Evolutionary conservation across 257 asterid species (phyloP), one percentile per base, ranked within the genome.

Genomic region (Anisodus acutangulus): DNA sequence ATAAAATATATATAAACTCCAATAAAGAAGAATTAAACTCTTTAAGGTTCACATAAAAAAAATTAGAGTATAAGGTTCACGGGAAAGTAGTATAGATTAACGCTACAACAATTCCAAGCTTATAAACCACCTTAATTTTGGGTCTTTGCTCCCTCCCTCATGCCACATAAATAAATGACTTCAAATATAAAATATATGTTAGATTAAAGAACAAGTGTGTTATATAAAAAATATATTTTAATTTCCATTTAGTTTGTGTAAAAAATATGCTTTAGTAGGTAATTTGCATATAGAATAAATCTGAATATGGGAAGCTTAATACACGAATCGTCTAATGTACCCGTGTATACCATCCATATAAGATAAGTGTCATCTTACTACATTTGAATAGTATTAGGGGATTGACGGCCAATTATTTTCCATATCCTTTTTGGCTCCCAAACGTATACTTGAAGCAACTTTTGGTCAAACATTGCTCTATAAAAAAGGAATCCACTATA

Each of bases 371-470:
- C 26, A 71, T 43, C 17, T 4, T 66, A 66, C 19, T 5, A 43
- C 5, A 74, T 49, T 74, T 49, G 60, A 47, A 19, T 74, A 74
- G 11, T 74, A 19, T 10, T 11, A 19, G 80, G 19, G 49, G 59
- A 19, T 72, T 72, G 22, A 72, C 59, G 43, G 60, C 60, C 60
- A 74, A 47, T 74, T 19, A 74, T 74, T 55, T 74, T 47, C 43
- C 16, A 16, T 70, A 47, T 22, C 12, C 80, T 10, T 11, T 47
- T 49, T 47, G 19, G 80, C 60, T 49, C 80, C 43, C 60, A 47
- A 72, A 74, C 80, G 80, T 47, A 74, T 47, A 47, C 2, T 74
- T 74, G 80, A 74, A 74, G 60, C 80, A 74, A 47, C 80, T 22
- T 11, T 22, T 74, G 11, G 80, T 49, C 80, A 74, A 74, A 49